A percentile compares a stretch with the other conserved stretches of the same genome.
Conservation (phyloP, 2,329 filamentous ascomycete genomes). For the Curvularia lunata region DNA sequence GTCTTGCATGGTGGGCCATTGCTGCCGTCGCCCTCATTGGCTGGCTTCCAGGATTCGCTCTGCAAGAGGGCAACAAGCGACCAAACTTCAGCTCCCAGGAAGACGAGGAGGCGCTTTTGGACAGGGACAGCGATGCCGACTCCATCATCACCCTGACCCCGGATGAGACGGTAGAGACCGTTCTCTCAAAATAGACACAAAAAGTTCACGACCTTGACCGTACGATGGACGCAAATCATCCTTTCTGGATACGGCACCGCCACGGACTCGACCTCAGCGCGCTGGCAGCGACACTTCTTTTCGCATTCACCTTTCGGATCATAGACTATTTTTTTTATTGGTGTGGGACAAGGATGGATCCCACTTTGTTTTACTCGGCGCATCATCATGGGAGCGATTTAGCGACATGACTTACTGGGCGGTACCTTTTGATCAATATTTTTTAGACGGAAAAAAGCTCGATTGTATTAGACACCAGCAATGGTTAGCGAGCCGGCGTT, state of each 20-base stretch:
- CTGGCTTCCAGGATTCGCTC: slow-evolving; percentile 56
- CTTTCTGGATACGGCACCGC: slow-evolving; percentile 13
- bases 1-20: slow-evolving; percentile 92
- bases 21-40: slow-evolving; percentile 77
- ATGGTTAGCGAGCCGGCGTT: slow-evolving; percentile 36
- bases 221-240: slow-evolving; percentile 21
- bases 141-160: slow-evolving; percentile 44
- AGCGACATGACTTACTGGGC: slow-evolving; percentile 19
- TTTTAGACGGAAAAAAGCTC: slow-evolving; percentile 30
- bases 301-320: slow-evolving; percentile 15
- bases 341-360: slow-evolving; percentile 6
- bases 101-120: slow-evolving; percentile 44
- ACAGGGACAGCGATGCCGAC: slow-evolving; percentile 39
- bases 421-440: slow-evolving; percentile 19
- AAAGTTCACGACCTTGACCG: slow-evolving; percentile 23
- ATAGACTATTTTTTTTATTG: slow-evolving; percentile 15
- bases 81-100: slow-evolving; percentile 23
- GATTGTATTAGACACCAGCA: slow-evolving; percentile 23
- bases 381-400: slow-evolving; percentile 14
- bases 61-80: slow-evolving; percentile 67
- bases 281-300: slow-evolving; percentile 23
- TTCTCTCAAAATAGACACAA: slow-evolving; percentile 40
- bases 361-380: slow-evolving; percentile 20
- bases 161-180: slow-evolving; percentile 37
- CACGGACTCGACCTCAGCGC: slow-evolving; percentile 8